Evolutionary conservation across 768 basidiomycete species (phyloP), one percentile per base, ranked within the genome.

Genomic region (Leucocoprinus sp.): DNA sequence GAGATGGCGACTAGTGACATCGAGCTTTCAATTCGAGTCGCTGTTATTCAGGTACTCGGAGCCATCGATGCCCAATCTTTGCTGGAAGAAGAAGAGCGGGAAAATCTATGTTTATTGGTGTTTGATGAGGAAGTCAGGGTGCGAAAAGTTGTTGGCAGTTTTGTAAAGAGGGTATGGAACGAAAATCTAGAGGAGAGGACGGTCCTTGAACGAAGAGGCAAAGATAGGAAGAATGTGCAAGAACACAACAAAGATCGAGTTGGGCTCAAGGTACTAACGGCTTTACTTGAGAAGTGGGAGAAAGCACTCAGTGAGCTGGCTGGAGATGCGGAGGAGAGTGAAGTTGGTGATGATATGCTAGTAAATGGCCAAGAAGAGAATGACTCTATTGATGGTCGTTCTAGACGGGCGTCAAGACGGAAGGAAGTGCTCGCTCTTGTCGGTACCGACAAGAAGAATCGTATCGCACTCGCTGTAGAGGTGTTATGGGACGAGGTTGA

Each of bases 1-100:
- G 85, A 96, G 64, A 98, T 99, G 85, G 93, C 95, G 0, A 76
- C 80, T 6, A 72, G 80, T 9, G 96, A 99, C 57, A 79, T 83
- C 23, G 93, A 98, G 50, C 60, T 87, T 1, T 60, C 74, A 5
- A 87, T 98, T 21, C 85, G 95, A n/a, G 82, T 93, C 2, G 80
- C 87, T 5, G 85, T 91, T 17, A 81, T 98, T 19, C 76, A 81
- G 23, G 83, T 95, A 4, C 75, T 98, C n/a, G 75, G 78, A 24
- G 74, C 78, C 26, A 85, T 98, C 59, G 91, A 96, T 51, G 66
- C 67, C 0, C 80, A 89, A 31, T 84, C 83, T 0, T 69, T 96
- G 24, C 74, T 98, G 22, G 88, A 90, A 50, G 96, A 98, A 31
- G 86, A 89, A 33, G 85, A 92, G 51, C 74, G 89, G 12, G 83